phyloP scores from a whole-genome alignment of 2,329 filamentous ascomycete species.

The Ophiostoma perfectum region DNA sequence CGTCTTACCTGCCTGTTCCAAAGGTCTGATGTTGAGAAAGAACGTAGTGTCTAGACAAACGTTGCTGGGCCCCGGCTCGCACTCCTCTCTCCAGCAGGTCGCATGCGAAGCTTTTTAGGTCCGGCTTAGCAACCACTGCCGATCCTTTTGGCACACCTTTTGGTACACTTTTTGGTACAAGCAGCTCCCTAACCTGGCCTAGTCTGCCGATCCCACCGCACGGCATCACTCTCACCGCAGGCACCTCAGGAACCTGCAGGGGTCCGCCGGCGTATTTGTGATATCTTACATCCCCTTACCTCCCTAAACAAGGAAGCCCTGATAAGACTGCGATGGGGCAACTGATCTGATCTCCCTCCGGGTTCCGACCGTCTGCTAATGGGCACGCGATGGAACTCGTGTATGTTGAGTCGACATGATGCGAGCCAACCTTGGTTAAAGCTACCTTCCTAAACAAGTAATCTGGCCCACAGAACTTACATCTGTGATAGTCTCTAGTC shows the following conservation, averaged over 20 bases:
- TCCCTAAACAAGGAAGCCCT: background rate
- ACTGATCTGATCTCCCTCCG: background rate
- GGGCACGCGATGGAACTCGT: background rate
- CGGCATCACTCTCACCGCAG: too few relatives aligned
- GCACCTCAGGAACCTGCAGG: background rate
- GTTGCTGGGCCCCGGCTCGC: too few relatives aligned
- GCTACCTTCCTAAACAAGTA: constrained; percentile 3
- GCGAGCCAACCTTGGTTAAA: background rate
- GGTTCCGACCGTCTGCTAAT: background rate
- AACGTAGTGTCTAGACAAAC: too few relatives aligned
- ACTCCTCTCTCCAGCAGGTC: background rate
- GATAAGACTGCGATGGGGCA: background rate
- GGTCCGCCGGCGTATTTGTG: background rate
- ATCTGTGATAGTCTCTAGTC: background rate
- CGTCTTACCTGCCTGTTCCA: background rate
- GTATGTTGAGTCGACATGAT: background rate
- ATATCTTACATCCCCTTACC: background rate
- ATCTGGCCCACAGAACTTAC: background rate
- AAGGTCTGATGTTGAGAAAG: too few relatives aligned
- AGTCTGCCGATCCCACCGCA: background rate
- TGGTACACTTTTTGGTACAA: background rate
- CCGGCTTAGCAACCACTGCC: background rate
- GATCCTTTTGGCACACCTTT: background rate
- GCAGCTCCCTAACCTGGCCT: constrained; percentile 1
- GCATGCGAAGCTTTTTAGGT: constrained; percentile 5